phyloP scores from a whole-genome alignment of 306 rosid genomes.

The Prunus dulcis region DNA sequence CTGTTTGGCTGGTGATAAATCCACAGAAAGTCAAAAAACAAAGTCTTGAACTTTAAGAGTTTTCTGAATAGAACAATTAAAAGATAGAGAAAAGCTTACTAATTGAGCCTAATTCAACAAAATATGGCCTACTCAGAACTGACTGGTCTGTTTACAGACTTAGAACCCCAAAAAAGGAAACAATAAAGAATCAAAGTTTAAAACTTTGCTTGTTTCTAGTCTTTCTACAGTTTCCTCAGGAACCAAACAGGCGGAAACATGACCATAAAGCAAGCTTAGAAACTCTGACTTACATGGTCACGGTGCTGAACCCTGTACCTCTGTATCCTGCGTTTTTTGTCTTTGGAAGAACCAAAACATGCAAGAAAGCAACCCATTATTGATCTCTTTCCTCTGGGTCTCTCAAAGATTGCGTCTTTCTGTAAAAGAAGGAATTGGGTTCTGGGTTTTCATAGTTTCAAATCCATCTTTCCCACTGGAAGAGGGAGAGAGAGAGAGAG shows the following conservation, averaged over 20 bases:
- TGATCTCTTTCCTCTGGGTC: slow-evolving; percentile 19
- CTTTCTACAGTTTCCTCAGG: background rate
- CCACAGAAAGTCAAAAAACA: background rate
- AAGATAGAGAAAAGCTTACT: background rate
- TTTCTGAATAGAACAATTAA: background rate
- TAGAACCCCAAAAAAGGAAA: background rate
- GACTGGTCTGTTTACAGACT: background rate
- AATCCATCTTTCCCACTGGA: background rate
- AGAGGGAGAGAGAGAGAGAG: background rate
- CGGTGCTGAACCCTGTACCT: slow-evolving; percentile 42
- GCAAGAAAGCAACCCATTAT: slow-evolving; percentile 76
- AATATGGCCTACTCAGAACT: background rate
- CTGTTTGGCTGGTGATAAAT: slow-evolving; percentile 16
- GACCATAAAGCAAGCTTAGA: background rate
- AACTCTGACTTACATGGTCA: slow-evolving; percentile 29
- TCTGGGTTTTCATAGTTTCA: slow-evolving; percentile 27
- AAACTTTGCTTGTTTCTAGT: background rate
- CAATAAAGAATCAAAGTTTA: background rate
- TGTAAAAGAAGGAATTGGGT: background rate
- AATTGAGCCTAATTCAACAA: background rate
- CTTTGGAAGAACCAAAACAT: slow-evolving; percentile 77
- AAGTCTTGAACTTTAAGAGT: background rate
- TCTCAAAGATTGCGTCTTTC: slow-evolving; percentile 23
- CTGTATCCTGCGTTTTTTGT: slow-evolving; percentile 39
- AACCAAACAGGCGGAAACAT: slow-evolving; percentile 6